Percentiles rank a stretch among this genome's conserved stretches.
Evolutionary conservation across 2,329 filamentous ascomycete genomes (phyloP).

Genomic region (Hypoxylon sp.): DNA sequence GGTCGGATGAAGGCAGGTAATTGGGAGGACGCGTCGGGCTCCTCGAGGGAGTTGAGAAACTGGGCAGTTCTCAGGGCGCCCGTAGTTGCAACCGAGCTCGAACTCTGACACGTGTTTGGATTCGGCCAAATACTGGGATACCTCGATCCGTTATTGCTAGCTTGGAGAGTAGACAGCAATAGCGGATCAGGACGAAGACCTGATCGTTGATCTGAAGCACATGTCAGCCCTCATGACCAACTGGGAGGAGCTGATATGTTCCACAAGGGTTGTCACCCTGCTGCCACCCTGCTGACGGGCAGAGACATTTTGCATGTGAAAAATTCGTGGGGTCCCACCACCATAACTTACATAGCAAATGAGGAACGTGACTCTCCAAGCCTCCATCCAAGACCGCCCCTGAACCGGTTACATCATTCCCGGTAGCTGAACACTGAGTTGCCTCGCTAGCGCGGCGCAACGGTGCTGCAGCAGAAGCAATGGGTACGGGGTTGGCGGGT

Average conservation of each 20-base stretch:
- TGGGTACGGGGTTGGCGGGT: conserved; percentile 53
- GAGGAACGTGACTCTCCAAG: conserved; percentile 60
- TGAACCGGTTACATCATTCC: conserved; percentile 45
- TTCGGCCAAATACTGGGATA: conserved; percentile 53
- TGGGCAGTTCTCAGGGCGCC: conserved; percentile 57
- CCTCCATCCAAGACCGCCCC: conserved; percentile 43
- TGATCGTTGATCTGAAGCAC: conserved; percentile 50
- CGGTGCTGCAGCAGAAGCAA: conserved; percentile 51
- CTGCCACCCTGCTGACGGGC: conserved; percentile 25
- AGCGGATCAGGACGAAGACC: conserved; percentile 50
- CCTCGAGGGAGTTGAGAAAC: conserved; percentile 62
- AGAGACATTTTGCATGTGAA: conserved; percentile 48
- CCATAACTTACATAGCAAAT: conserved; percentile 62
- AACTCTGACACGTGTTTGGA: conserved; percentile 47
- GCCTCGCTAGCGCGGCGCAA: conserved; percentile 46
- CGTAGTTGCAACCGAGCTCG: conserved; percentile 41
- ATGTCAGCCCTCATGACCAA: conserved; percentile 47
- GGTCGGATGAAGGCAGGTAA: conserved; percentile 81
- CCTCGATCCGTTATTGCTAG: conserved; percentile 47
- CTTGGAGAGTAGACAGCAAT: conserved; percentile 50
- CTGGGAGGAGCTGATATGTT: conserved; percentile 28
- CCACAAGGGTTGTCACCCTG: conserved; percentile 31
- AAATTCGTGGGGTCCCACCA: conserved; percentile 41
- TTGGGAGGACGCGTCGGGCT: conserved; percentile 62
- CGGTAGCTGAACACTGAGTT: conserved; percentile 43